Evolutionary conservation across 257 asterid species (phyloP), one percentile per base, ranked within the genome.

Genomic region (Perilla frutescens): DNA sequence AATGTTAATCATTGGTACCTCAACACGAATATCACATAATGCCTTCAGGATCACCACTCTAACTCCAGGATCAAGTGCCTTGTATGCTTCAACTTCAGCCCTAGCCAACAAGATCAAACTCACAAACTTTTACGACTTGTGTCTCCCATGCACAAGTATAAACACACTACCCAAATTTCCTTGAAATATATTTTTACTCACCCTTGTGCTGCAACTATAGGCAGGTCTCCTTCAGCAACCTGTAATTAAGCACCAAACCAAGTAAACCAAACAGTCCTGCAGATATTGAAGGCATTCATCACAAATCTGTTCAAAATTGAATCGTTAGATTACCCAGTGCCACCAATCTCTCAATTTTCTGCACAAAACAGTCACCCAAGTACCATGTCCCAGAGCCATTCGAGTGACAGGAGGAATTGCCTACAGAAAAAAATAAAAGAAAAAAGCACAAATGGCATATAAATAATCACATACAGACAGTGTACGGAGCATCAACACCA

Each of bases 151-250:
- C 15, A 62, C 47, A 50, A 31, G 70, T 62, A 66, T n/a, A 71
- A 57, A 66, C 66, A 62, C 13, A 64, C 48, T 14, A 70, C 69
- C 63, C 26, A 37, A 32, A 76, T 49, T 29, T 51, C 71, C 63
- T 62, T 50, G 11, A 53, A 75, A 62, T 65, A 66, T 11, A 76
- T 47, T 62, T 65, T 57, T 64, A 74, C 93, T 87, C 76, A 95
- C 99, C 99, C 99, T 36, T 95, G 99, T 76, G 98, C 84, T 47
- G 99, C 96, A 79, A 95, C 96, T 54, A 95, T 87, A 79, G 99
- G 99, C 64, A 95, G 59, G 57, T 95, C 98, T 67, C 99, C 99
- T 76, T 92, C 99, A 0, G 98, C 98, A 76, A 92, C 98, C 99
- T 95, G 96, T 72, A 73, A 76, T 62, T 4, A 73, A 61, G 68